These are phyloP conservation scores for Udeniomyces megalosporus DNA, from an alignment of 768 basidiomycete genomes.

Conservation along the genomic window DNA sequence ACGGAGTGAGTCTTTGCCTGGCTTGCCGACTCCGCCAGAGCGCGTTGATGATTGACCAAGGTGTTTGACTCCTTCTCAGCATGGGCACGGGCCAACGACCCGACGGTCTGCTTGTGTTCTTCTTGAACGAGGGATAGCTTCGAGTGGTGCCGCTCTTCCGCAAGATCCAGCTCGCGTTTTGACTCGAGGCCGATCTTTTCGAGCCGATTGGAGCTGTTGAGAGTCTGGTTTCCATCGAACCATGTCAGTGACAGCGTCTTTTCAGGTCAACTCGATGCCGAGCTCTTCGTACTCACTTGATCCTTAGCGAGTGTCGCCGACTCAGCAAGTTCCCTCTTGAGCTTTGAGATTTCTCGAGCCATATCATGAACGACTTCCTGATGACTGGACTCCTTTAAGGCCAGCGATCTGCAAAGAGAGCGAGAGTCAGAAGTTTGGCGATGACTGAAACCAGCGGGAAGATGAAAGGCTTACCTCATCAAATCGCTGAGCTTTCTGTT, in stretches of 20 bases:
- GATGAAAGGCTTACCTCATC: constrained; percentile 51
- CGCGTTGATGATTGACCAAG: no score
- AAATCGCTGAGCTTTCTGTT: constrained; percentile 71
- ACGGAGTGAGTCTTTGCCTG: no score
- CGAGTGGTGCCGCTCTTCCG: constrained; percentile 33
- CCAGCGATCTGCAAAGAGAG: constrained; percentile 60
- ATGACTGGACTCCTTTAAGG: constrained; percentile 84
- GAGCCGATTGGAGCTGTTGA: constrained; percentile 25
- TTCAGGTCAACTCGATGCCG: no score
- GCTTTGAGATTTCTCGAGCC: constrained; percentile 41
- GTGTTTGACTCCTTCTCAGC: no score
- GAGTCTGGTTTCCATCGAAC: no score
- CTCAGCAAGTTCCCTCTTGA: constrained; percentile 63
- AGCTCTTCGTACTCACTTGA: constrained; percentile 40
- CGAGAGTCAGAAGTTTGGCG: no score
- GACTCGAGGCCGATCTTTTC: no score
- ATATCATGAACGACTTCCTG: constrained; percentile 61
- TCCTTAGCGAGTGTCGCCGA: constrained; percentile 64
- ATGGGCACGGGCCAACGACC: constrained; percentile 19
- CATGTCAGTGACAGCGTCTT: no score
- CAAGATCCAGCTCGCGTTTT: not conserved
- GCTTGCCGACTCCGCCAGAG: no score
- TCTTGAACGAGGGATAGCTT: constrained; percentile 37
- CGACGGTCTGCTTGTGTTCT: constrained; percentile 42
- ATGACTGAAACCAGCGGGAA: not conserved